Evolutionary conservation across 768 basidiomycete genomes (phyloP), one percentile per base, ranked within the genome.

Genomic region (Crassisporium funariophilum): DNA sequence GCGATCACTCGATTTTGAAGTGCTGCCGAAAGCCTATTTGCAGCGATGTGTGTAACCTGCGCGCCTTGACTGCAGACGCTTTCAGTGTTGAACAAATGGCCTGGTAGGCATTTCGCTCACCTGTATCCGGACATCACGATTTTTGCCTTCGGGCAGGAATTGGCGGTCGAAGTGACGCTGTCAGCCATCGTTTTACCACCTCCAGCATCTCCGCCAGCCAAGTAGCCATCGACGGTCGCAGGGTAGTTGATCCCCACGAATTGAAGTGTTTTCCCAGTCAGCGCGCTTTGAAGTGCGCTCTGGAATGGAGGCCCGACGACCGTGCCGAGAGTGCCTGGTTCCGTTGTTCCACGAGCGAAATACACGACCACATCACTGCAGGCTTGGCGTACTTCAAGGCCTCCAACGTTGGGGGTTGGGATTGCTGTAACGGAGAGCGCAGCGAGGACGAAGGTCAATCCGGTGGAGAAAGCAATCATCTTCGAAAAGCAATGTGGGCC

Each of bases 11-110:
- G 60, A 17, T 53, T 33, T 19, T 57, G 56, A 12, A 66, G 52
- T 2, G 55, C 21, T 8, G 66, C 36, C 3, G 72, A 68, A 21
- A 74, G 61, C 46, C 56, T 46, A 7, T 55, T 54, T 15, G 69
- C 70, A 12, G 72, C 68, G 8, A 68, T 61, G 42, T 73, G 72
- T 4, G 67, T 66, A 1, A 74, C 62, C 46, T 73, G 71, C 6
- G 63, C 65, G 27, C 67, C 65, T 57, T 69, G 67, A 39, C 64
- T 67, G 25, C 33, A 25, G 5, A 25, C 16, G n/a, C n/a, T n/a
- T n/a, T n/a, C n/a, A n/a, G n/a, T n/a, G n/a, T n/a, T n/a, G n/a
- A n/a, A n/a, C n/a, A n/a, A n/a, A n/a, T n/a, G n/a, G n/a, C n/a
- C n/a, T n/a, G n/a, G n/a, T n/a, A n/a, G n/a, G n/a, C n/a, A n/a